Evolutionary conservation across 768 basidiomycete species (phyloP), one percentile per base, ranked within the genome.

Genomic region (Austroboletus festivus): DNA sequence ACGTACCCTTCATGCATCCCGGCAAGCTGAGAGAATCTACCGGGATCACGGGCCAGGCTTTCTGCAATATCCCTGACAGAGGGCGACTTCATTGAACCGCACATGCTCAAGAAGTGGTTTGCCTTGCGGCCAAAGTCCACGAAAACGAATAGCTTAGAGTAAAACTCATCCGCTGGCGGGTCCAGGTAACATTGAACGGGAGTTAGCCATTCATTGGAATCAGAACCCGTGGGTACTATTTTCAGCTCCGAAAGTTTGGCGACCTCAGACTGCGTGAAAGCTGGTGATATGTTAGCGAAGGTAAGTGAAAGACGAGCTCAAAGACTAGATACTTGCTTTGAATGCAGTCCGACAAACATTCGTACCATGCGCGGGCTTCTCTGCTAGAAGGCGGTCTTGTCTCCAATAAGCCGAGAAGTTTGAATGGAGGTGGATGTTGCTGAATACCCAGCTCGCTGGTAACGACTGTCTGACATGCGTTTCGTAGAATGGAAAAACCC

Each of bases 1-100:
- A 8, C 41, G 28, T 76, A 75, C 8, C 13, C 35, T 43, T 78
- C 73, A 0, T 85, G 82, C 12, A 7, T 5, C 8, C 79, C 82
- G 2, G 88, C 77, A 4, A 87, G 68, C 16, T 80, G 64, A 52
- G 84, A 87, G 62, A 94, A 90, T 50, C 74, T 68, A 20, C 70
- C 69, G 8, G 89, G 87, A 62, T 90, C 73, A 4, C 71, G 70
- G 12, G 92, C 62, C 28, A 92, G 65, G 44, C 81, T 83, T 43
- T 76, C 74, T 0, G 81, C 83, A 35, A 91, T 73, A 62, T 92
- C 90, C 48, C 89, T 83, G 4, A 89, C 79, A 39, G 80, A 89
- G 3, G 93, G 93, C 56, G 89, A 87, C 23, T 80, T 80, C 57
- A 81, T 86, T 16, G 93, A 88, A 3, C 92, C 92, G 57, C 90